Evolutionary conservation across 176 grass and related monocot species (phyloP).

Genomic region (Triticum dicoccoides): DNA sequence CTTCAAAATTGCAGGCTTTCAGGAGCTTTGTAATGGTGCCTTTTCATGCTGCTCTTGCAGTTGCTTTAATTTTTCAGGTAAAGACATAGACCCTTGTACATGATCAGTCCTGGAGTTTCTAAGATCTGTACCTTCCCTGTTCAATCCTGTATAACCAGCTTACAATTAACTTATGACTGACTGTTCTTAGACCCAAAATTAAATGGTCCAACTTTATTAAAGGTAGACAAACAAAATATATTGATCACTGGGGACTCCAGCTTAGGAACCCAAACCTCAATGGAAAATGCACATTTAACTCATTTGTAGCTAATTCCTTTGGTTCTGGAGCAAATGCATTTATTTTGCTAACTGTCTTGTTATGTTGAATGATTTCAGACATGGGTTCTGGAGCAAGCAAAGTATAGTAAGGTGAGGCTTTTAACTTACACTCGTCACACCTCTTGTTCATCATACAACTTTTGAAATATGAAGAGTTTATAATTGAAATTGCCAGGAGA

Average conservation of each 20-base stretch:
- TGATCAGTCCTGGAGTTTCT: background rate
- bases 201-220: background rate
- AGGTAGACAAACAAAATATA: background rate
- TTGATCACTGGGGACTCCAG: background rate
- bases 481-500: constrained; percentile 17
- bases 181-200: background rate
- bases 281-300: background rate
- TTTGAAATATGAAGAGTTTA: background rate
- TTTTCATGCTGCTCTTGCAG: constrained; percentile 65
- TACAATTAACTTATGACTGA: background rate
- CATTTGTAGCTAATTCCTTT: constrained; percentile 11
- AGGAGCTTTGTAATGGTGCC: constrained; percentile 76
- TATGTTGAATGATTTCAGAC: constrained; percentile 58
- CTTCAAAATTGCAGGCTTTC: constrained; percentile 66
- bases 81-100: background rate
- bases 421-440: background rate
- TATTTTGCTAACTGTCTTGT: constrained; percentile 24
- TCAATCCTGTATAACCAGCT: background rate
- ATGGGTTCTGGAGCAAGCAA: constrained; percentile 84
- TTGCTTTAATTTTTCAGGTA: constrained; percentile 89
- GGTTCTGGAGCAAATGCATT: background rate
- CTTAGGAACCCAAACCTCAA: background rate
- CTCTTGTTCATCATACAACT: background rate
- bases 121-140: background rate
- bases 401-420: constrained; percentile 76